These are phyloP conservation scores for Kodamaea sagamina DNA, from an alignment of 805 yeast species.

Conservation along the genomic window DNA sequence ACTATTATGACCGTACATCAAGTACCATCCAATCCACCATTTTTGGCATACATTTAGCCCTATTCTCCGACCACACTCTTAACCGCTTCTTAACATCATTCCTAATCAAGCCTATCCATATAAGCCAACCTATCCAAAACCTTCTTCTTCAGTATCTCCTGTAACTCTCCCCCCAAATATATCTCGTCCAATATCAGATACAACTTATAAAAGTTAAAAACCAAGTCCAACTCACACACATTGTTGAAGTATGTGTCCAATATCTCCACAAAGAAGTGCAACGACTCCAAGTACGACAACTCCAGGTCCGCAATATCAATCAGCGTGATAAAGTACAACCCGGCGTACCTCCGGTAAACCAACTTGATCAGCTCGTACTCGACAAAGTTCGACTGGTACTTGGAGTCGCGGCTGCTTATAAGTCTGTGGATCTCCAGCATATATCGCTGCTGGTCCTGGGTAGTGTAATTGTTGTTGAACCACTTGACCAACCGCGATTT, in stretches of 20 bases:
- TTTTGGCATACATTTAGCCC: no score
- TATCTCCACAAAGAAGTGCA: conserved; percentile 87
- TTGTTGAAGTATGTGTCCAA: conserved; percentile 83
- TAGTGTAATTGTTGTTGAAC: conserved; percentile 46
- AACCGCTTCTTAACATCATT: no score
- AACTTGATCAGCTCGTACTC: conserved; percentile 61
- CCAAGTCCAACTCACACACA: conserved; percentile 91
- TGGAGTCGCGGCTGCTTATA: conserved; percentile 80
- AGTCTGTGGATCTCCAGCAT: conserved; percentile 73
- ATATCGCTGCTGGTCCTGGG: conserved; percentile 34
- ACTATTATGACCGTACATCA: no score
- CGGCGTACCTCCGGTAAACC: conserved; percentile 89
- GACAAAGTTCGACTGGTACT: conserved; percentile 78
- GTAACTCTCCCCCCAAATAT: conserved; percentile 86
- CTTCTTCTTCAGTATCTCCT: conserved; percentile 74
- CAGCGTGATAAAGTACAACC: conserved; percentile 83
- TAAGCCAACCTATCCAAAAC: conserved; percentile 65
- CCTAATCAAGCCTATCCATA: conserved; percentile 60
- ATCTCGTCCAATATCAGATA: conserved; percentile 84
- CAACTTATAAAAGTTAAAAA: conserved; percentile 85
- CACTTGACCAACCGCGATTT: conserved; percentile 83
- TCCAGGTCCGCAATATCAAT: conserved; percentile 82
- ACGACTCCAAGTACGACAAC: conserved; percentile 75
- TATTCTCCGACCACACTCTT: no score
- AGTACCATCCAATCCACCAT: no score